Conservation (phyloP, 2,329 filamentous ascomycete species). For the Lachnellula cervina region DNA sequence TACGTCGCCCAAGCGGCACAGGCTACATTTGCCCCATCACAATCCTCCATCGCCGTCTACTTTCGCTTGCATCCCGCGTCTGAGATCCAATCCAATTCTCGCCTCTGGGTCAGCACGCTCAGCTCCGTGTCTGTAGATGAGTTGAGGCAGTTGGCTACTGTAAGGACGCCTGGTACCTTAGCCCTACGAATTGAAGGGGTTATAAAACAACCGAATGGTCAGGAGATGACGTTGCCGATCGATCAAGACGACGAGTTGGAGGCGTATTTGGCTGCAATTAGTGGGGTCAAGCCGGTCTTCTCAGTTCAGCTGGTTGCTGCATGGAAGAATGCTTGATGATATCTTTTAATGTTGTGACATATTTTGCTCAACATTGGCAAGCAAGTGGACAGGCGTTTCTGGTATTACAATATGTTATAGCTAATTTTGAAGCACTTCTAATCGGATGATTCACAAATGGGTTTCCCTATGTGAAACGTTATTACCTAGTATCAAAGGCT, state of each 20-base stretch:
- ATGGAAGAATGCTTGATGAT: constrained; percentile 23
- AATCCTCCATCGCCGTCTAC: constrained; percentile 53
- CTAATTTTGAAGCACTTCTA: no score
- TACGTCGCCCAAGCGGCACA: constrained; percentile 38
- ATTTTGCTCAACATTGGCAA: no score
- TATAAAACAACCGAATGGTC: constrained; percentile 48
- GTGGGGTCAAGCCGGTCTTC: constrained; percentile 31
- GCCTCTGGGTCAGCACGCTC: constrained; percentile 64
- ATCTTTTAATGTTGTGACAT: no score
- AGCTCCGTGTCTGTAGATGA: constrained; percentile 51
- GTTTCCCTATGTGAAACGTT: no score
- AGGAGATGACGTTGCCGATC: constrained; percentile 60
- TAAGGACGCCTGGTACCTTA: constrained; percentile 55
- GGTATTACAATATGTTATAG: no score
- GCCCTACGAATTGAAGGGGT: constrained; percentile 62
- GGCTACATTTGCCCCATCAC: constrained; percentile 30
- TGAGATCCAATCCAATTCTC: constrained; percentile 43
- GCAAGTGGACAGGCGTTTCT: no score
- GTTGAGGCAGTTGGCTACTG: constrained; percentile 55
- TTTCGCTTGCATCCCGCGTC: constrained; percentile 66
- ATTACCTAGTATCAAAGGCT: no score
- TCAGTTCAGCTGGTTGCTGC: constrained; percentile 27
- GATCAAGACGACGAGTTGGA: constrained; percentile 67
- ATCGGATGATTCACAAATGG: no score
- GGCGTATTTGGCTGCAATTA: constrained; percentile 60